Conservation (phyloP, 2,329 filamentous ascomycete genomes). For the Pseudonectria buxi region DNA sequence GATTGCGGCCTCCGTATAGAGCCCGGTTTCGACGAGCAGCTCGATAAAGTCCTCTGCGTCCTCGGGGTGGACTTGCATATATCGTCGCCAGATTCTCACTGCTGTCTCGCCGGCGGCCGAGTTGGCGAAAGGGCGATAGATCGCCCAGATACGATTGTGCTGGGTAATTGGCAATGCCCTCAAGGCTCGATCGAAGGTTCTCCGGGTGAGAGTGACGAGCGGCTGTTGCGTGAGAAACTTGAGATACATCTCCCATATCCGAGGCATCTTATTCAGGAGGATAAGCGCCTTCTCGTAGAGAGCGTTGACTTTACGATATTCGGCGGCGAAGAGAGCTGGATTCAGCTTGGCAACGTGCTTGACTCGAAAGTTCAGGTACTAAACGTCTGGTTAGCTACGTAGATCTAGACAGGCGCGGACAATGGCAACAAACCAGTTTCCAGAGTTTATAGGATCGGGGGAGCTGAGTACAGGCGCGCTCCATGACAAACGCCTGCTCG, state of each 20-base stretch:
- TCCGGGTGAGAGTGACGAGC: conserved; percentile 77
- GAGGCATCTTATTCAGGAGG: conserved; percentile 96
- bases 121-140: conserved; percentile 86
- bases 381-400: conserved; percentile 1
- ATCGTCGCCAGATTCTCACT: conserved; percentile 87
- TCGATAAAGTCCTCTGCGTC: conserved; percentile 94
- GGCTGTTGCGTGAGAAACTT: conserved; percentile 85
- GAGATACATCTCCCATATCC: conserved; percentile 97
- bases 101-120: conserved; percentile 86
- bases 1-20: conserved; percentile 86
- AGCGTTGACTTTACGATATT: conserved; percentile 90
- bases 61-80: conserved; percentile 96
- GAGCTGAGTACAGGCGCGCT: conserved; percentile 82
- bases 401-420: neutral
- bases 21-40: conserved; percentile 69
- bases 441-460: conserved; percentile 96
- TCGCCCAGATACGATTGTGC: conserved; percentile 89
- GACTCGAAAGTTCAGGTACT: conserved; percentile 81
- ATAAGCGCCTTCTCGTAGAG: conserved; percentile 90
- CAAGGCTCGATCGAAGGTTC: conserved; percentile 85
- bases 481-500: conserved; percentile 82
- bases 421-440: conserved; percentile 64
- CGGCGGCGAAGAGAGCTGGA: conserved; percentile 67
- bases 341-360: conserved; percentile 79
- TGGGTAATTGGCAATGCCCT: conserved; percentile 89